phyloP scores from a whole-genome alignment of 495 filamentous ascomycete genomes.

The Tuber umbilicatum region DNA sequence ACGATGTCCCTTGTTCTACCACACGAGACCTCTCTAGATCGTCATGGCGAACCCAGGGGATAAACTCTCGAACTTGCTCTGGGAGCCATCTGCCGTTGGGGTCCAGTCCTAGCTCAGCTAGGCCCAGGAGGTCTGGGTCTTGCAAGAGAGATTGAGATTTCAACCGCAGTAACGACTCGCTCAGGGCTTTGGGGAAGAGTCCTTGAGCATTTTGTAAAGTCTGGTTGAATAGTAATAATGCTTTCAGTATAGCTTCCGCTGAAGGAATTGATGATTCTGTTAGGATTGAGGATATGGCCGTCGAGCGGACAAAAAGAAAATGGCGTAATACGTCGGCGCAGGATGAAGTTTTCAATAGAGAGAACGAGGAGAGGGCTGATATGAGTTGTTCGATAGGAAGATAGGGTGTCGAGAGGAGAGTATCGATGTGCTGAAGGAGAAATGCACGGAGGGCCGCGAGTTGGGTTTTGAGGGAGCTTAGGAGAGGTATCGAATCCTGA shows the following conservation, averaged over 20 bases:
- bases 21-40: slow-evolving; percentile 63
- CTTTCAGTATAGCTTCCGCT: slow-evolving; percentile 48
- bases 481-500: slow-evolving; percentile 45
- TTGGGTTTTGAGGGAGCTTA: slow-evolving; percentile 58
- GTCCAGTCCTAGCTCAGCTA: slow-evolving; percentile 74
- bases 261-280: slow-evolving; percentile 42
- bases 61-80: slow-evolving; percentile 77
- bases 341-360: slow-evolving; percentile 72
- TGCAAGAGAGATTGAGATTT: slow-evolving; percentile 64
- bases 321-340: slow-evolving; percentile 72
- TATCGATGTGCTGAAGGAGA: slow-evolving; percentile 61
- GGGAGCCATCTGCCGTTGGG: slow-evolving; percentile 74
- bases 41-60: slow-evolving; percentile 80
- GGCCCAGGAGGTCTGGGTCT: slow-evolving; percentile 56
- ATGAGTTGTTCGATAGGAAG: slow-evolving; percentile 52
- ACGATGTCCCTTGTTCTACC: slow-evolving; percentile 58
- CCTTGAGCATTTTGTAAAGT: slow-evolving; percentile 71
- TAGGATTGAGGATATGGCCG: slow-evolving; percentile 58
- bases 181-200: slow-evolving; percentile 64
- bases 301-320: slow-evolving; percentile 68
- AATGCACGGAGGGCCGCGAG: slow-evolving; percentile 55
- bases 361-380: slow-evolving; percentile 71
- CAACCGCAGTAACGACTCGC: slow-evolving; percentile 61
- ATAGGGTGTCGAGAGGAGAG: slow-evolving; percentile 49
- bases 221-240: slow-evolving; percentile 64